Percentiles rank a stretch among this genome's conserved stretches.
Evolutionary conservation across 805 yeast genomes (phyloP).

Genomic region (Schizosaccharomyces lindneri): DNA sequence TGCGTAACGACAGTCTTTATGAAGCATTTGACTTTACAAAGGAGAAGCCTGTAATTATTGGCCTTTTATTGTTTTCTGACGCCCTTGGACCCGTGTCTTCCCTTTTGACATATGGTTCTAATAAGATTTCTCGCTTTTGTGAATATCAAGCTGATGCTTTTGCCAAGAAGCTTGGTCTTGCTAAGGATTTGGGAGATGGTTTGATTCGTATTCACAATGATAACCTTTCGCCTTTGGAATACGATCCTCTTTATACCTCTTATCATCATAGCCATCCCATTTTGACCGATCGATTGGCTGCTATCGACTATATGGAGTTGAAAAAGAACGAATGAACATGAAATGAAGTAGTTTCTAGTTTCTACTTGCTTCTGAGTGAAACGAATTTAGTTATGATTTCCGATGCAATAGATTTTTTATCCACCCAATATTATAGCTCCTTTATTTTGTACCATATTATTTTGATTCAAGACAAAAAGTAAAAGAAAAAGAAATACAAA

Average conservation of each 20-base stretch:
- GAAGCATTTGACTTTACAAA: constrained; percentile 48
- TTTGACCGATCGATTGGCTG: constrained; percentile 62
- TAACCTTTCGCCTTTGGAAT: constrained; percentile 65
- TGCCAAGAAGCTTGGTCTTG: constrained; percentile 53
- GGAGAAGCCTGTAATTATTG: constrained; percentile 52
- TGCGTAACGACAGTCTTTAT: constrained; percentile 56
- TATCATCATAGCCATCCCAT: constrained; percentile 85
- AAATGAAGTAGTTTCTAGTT: too few relatives aligned
- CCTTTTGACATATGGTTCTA: constrained; percentile 36
- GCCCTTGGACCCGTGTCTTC: constrained; percentile 57
- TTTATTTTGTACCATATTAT: too few relatives aligned
- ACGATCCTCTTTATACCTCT: constrained; percentile 71
- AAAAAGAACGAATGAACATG: constrained; percentile 3
- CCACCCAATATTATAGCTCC: too few relatives aligned
- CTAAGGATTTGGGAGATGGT: constrained; percentile 40
- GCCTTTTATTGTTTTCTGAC: constrained; percentile 57
- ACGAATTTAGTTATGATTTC: neutral
- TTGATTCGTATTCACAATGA: constrained; percentile 54
- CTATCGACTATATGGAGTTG: constrained; percentile 23
- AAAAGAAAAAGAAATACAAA: too few relatives aligned
- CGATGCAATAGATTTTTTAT: too few relatives aligned
- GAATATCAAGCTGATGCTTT: constrained; percentile 55
- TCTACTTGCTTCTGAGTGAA: neutral
- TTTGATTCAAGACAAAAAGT: too few relatives aligned
- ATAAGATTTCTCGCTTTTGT: constrained; percentile 53